Evolutionary conservation across 2,329 filamentous ascomycete genomes (phyloP).

Genomic region (Trichoderma sp.): DNA sequence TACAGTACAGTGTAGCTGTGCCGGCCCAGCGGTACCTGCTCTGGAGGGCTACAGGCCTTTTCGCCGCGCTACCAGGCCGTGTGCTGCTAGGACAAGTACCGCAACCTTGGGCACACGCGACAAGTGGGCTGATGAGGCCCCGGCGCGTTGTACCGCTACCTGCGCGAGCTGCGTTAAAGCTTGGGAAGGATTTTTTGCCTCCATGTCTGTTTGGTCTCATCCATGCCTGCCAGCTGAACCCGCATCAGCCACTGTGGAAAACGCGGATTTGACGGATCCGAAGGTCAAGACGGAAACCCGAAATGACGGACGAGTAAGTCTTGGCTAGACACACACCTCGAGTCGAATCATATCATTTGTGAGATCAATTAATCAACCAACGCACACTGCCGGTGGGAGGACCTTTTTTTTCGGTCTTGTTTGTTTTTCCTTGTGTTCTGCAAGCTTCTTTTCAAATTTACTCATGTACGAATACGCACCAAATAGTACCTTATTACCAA

Average conservation of each 20-base stretch:
- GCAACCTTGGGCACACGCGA: neutral
- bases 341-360: neutral
- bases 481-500: neutral
- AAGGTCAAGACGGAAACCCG: neutral
- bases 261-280: slow-evolving; percentile 12
- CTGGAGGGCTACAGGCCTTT: neutral
- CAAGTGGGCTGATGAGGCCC: neutral
- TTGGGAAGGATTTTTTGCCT: neutral
- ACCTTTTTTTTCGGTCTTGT: neutral
- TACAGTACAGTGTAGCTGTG: slow-evolving; percentile 20
- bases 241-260: neutral
- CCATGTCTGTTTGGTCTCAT: neutral
- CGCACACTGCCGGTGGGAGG: neutral
- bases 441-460: neutral
- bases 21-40: slow-evolving; percentile 22
- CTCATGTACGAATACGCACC: neutral
- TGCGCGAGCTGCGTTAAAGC: neutral
- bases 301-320: neutral
- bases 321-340: neutral
- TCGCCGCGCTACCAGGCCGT: neutral
- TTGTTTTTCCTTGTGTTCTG: neutral
- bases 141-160: neutral
- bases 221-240: slow-evolving; percentile 11
- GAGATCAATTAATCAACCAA: neutral
- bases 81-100: neutral